phyloP scores from a whole-genome alignment of 2,329 filamentous ascomycete genomes.

The Cryphonectria nitschkei region DNA sequence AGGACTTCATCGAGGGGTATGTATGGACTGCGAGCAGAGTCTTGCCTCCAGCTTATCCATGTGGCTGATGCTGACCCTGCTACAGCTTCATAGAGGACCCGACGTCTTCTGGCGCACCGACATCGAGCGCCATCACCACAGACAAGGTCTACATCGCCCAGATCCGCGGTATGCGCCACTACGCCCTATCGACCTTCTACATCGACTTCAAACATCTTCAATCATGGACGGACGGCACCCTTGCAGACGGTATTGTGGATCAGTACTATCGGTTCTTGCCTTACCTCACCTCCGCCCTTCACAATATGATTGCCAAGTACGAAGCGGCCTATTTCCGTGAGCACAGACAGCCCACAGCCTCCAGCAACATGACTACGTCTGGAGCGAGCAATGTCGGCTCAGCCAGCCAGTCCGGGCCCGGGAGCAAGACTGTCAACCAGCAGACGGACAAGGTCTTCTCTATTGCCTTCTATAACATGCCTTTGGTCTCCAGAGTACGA shows the following conservation, averaged over 20 bases:
- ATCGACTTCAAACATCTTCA: conserved; percentile 86
- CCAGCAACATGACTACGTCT: conserved; percentile 72
- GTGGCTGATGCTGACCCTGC: conserved; percentile 12
- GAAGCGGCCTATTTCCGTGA: conserved; percentile 93
- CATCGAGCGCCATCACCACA: conserved; percentile 72
- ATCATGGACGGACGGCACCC: conserved; percentile 73
- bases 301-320: conserved; percentile 93
- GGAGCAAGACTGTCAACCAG: conserved; percentile 82
- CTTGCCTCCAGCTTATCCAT: neutral
- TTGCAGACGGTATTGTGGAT: conserved; percentile 83
- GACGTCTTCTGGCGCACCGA: conserved; percentile 60
- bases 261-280: conserved; percentile 96
- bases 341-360: conserved; percentile 82
- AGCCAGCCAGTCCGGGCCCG: conserved; percentile 66
- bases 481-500: conserved; percentile 82
- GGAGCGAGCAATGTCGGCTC: conserved; percentile 65
- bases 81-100: conserved; percentile 70
- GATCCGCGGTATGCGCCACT: conserved; percentile 75
- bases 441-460: conserved; percentile 97
- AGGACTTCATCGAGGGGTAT: conserved; percentile 78
- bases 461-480: conserved; percentile 90
- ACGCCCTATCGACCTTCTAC: conserved; percentile 82
- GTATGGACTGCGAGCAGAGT: conserved; percentile 33
- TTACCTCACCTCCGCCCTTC: conserved; percentile 84
- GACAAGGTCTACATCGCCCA: conserved; percentile 86